These are phyloP conservation scores for Penicillium brasilianum DNA, from an alignment of 2,329 filamentous ascomycete species.

Conservation along the genomic window DNA sequence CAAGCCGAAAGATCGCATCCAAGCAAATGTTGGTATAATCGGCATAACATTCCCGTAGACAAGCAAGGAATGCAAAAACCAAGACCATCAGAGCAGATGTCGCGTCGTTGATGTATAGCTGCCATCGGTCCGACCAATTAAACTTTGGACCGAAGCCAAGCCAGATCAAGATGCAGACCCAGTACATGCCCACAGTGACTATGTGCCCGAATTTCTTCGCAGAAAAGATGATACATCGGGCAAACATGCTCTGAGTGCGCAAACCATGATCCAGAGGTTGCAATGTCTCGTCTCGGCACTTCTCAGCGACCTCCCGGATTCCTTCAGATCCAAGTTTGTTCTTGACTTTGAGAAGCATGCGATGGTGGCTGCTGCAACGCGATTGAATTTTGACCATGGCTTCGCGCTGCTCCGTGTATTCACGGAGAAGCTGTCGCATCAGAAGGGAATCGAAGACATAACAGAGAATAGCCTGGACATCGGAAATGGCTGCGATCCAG, in stretches of 20 bases:
- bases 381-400: conserved; percentile 28
- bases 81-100: conserved; percentile 52
- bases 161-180: conserved; percentile 29
- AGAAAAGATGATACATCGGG: conserved; percentile 9
- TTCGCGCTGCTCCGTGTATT: conserved; percentile 21
- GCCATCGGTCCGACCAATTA: conserved; percentile 25
- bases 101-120: conserved; percentile 44
- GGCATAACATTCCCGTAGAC: conserved; percentile 29
- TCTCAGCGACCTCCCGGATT: background rate
- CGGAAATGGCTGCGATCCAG: conserved; percentile 40
- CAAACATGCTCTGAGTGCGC: background rate
- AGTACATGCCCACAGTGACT: conserved; percentile 21
- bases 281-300: background rate
- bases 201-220: conserved; percentile 23
- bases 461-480: conserved; percentile 40
- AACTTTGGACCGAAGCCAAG: conserved; percentile 24
- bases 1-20: conserved; percentile 28
- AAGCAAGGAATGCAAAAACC: conserved; percentile 36
- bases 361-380: conserved; percentile 24
- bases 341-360: conserved; percentile 26
- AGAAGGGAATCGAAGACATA: conserved; percentile 41
- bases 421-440: conserved; percentile 39
- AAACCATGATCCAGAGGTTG: background rate
- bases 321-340: conserved; percentile 7
- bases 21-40: conserved; percentile 22